Evolutionary conservation across 768 basidiomycete species (phyloP).

Genomic region (Leccinellum luteum): DNA sequence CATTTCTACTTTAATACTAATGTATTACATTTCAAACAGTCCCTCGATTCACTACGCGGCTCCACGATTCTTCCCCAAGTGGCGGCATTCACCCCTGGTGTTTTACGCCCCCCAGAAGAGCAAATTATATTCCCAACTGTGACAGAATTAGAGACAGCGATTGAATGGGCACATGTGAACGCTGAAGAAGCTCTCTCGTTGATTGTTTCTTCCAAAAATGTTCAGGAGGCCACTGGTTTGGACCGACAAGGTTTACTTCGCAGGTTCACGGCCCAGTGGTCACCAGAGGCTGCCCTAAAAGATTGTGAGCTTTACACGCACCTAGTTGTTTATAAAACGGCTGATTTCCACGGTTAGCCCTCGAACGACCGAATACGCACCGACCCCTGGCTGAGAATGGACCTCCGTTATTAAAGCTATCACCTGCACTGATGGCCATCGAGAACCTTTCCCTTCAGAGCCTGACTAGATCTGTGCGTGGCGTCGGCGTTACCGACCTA

Average conservation of each 20-base stretch:
- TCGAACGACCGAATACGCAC: constrained; percentile 50
- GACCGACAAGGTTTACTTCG: constrained; percentile 54
- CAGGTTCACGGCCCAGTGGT: constrained; percentile 63
- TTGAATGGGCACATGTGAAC: constrained; percentile 43
- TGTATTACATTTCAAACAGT: constrained; percentile 33
- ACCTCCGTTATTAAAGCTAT: constrained; percentile 74
- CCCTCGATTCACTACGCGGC: constrained; percentile 41
- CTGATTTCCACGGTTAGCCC: constrained; percentile 37
- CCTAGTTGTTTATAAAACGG: constrained; percentile 12
- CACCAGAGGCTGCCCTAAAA: constrained; percentile 67
- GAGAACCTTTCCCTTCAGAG: constrained; percentile 89
- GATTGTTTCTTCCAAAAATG: constrained; percentile 49
- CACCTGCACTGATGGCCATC: constrained; percentile 85
- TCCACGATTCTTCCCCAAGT: constrained; percentile 38
- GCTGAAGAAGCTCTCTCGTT: constrained; percentile 51
- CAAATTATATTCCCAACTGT: constrained; percentile 41
- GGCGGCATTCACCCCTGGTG: constrained; percentile 34
- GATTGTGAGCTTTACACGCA: constrained; percentile 56
- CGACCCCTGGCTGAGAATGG: constrained; percentile 69
- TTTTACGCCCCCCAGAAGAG: constrained; percentile 44
- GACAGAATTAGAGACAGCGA: constrained; percentile 21
- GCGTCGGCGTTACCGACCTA: constrained; percentile 84
- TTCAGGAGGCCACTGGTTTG: constrained; percentile 65
- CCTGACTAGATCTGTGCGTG: constrained; percentile 71
- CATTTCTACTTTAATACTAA: constrained; percentile 17